These are phyloP conservation scores for Asterochloris sp. DNA, from an alignment of 139 green algal genomes.

Conservation along the genomic window DNA sequence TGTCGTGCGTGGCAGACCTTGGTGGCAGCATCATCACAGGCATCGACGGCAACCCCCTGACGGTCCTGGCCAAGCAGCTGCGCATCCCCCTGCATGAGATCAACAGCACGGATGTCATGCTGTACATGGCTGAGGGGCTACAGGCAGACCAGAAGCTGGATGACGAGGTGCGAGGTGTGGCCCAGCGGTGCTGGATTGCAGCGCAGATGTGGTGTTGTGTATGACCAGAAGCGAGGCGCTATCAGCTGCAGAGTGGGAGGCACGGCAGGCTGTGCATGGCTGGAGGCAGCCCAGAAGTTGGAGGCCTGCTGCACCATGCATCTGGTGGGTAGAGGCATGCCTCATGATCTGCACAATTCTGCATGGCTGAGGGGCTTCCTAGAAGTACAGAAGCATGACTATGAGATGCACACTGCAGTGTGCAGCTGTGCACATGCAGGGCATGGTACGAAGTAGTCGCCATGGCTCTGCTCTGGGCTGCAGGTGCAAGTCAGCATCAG, in stretches of 20 bases:
- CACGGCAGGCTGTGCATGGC: neutral
- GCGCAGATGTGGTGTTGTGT: neutral
- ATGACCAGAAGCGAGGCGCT: neutral
- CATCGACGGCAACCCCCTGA: slow-evolving; percentile 92
- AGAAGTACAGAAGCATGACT: no score
- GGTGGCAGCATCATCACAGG: slow-evolving; percentile 92
- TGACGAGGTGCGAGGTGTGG: slow-evolving; percentile 32
- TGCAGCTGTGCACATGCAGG: no score
- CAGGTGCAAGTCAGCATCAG: no score
- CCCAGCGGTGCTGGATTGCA: neutral
- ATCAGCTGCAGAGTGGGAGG: no score
- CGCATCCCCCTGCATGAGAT: slow-evolving; percentile 76
- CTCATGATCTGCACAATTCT: no score
- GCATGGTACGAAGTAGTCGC: no score
- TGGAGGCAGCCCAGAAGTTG: no score
- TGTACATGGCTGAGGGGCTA: slow-evolving; percentile 57
- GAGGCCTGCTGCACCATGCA: no score
- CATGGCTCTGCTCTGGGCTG: no score
- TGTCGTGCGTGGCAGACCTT: slow-evolving; percentile 72
- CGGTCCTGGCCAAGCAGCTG: slow-evolving; percentile 80
- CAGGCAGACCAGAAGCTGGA: slow-evolving; percentile 43
- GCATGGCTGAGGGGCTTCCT: no score
- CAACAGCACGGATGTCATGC: slow-evolving; percentile 45
- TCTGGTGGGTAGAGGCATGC: no score
- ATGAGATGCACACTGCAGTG: no score